Evolutionary conservation across 2,329 filamentous ascomycete species (phyloP).

Genomic region (Claviceps pazoutovae): DNA sequence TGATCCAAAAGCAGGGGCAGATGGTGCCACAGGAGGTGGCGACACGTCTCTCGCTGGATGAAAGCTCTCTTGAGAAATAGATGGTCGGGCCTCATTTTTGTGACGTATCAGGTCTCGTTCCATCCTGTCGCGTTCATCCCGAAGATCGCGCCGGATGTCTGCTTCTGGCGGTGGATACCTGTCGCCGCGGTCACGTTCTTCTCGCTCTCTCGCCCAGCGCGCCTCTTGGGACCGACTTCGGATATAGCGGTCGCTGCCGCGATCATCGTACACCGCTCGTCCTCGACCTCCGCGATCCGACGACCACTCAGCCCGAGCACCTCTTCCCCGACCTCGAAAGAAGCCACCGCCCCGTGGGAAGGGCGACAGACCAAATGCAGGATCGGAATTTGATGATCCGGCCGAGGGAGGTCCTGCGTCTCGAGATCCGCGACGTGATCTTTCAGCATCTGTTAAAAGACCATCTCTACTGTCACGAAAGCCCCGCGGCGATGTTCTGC

Average conservation of each 20-base stretch:
- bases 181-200: conserved; percentile 37
- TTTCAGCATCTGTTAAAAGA: conserved; percentile 52
- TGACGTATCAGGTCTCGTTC: conserved; percentile 33
- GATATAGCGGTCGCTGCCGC: conserved; percentile 43
- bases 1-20: conserved; percentile 43
- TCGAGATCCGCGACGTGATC: conserved; percentile 53
- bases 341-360: conserved; percentile 43
- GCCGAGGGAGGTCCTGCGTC: conserved; percentile 57
- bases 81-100: conserved; percentile 35
- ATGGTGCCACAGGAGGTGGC: conserved; percentile 42
- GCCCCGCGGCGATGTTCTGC: conserved; percentile 54
- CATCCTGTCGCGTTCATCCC: conserved; percentile 32
- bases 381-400: conserved; percentile 56
- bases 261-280: conserved; percentile 45
- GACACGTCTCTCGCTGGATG: conserved; percentile 37
- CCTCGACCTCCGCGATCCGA: conserved; percentile 40
- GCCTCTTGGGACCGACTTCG: conserved; percentile 54
- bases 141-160: conserved; percentile 28
- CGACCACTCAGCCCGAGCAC: conserved; percentile 27
- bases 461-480: conserved; percentile 45
- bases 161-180: conserved; percentile 25
- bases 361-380: conserved; percentile 38
- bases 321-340: conserved; percentile 37
- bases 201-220: conserved; percentile 41
- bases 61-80: conserved; percentile 33